These are phyloP conservation scores for Mucor mucedo DNA, from an alignment of 371 early-diverging fungal genomes.

Conservation along the genomic window DNA sequence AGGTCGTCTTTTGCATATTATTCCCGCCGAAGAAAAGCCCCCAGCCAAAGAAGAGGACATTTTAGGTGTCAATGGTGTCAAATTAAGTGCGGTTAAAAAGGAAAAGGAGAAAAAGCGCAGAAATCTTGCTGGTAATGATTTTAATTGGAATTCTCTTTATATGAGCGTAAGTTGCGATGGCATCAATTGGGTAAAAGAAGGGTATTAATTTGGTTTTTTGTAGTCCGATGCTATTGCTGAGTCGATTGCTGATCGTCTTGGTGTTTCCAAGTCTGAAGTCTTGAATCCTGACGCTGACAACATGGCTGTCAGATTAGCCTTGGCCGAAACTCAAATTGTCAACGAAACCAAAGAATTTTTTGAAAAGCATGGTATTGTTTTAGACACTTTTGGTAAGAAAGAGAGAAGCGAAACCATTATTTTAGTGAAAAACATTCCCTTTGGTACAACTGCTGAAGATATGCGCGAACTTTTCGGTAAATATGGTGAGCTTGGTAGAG, in stretches of 20 bases:
- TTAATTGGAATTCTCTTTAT: conserved; percentile 95
- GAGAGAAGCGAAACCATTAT: conserved; percentile 89
- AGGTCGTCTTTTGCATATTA: conserved; percentile 89
- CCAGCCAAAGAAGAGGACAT: conserved; percentile 67
- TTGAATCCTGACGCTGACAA: conserved; percentile 86
- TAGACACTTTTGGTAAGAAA: conserved; percentile 78
- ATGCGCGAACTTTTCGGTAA: conserved; percentile 80
- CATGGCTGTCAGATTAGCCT: conserved; percentile 91
- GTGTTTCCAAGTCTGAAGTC: conserved; percentile 86
- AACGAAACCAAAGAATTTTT: conserved; percentile 92
- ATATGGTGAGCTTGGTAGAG: conserved; percentile 87
- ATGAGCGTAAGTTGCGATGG: conserved; percentile 76
- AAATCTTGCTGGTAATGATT: conserved; percentile 78
- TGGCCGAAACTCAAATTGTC: conserved; percentile 96
- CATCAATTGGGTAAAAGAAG: neutral
- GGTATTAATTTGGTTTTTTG: neutral
- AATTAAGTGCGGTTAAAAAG: conserved; percentile 72
- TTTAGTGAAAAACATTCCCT: conserved; percentile 94
- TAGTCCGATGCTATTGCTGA: conserved; percentile 92
- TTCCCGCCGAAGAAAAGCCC: conserved; percentile 89
- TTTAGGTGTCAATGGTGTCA: conserved; percentile 60
- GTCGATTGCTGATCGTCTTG: conserved; percentile 90
- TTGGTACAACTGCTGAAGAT: conserved; percentile 80
- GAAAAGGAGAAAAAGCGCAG: conserved; percentile 82
- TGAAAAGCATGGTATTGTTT: conserved; percentile 82